Conservation (phyloP, 2,329 filamentous ascomycete species). For the Aspergillus persii region DNA sequence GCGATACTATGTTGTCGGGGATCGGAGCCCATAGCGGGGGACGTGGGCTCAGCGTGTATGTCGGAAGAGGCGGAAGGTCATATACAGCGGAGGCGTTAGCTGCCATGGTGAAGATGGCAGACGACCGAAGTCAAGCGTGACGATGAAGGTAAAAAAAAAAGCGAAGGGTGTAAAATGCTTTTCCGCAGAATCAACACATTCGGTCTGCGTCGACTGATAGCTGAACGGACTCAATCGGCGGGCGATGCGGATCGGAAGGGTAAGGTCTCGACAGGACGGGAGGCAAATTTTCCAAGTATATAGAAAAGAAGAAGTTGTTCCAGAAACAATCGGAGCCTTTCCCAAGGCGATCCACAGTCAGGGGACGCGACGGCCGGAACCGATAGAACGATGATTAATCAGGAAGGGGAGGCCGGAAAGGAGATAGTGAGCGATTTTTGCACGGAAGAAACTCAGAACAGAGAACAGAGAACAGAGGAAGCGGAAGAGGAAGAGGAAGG, state of each 20-base stretch:
- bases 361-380: constrained; percentile 2
- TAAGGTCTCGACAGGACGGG: neutral
- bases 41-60: constrained; percentile 70
- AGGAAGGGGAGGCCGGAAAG: neutral
- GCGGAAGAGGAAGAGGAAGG: neutral
- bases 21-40: constrained; percentile 73
- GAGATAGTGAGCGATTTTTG: neutral
- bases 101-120: constrained; percentile 27
- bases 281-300: neutral
- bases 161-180: constrained; percentile 1
- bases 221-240: neutral
- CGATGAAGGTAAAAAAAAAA: neutral
- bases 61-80: constrained; percentile 78
- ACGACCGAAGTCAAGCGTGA: constrained; percentile 1
- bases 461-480: neutral
- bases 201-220: neutral
- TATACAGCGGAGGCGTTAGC: constrained; percentile 33
- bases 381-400: neutral
- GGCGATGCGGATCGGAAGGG: neutral
- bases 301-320: neutral
- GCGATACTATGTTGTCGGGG: constrained; percentile 75
- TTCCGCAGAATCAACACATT: constrained; percentile 1
- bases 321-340: constrained; percentile 2
- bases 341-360: constrained; percentile 2
- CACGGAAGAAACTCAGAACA: no score